Percentiles rank a stretch among this genome's conserved stretches.
phyloP scores from a whole-genome alignment of 495 filamentous ascomycete species.

The Penicillium pulvis region DNA sequence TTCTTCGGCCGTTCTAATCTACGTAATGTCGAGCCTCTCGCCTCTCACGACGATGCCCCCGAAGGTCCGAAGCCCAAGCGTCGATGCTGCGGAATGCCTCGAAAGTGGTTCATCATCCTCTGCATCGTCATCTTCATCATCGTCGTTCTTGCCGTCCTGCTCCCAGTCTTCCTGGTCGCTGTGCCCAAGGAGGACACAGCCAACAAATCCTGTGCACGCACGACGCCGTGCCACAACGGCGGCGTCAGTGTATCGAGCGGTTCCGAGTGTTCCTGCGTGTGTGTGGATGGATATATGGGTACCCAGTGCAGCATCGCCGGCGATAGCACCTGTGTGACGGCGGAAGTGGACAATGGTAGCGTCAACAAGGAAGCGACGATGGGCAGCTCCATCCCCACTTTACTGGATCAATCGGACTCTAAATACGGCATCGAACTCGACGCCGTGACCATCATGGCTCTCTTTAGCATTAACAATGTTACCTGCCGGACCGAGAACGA shows the following conservation, averaged over 20 bases:
- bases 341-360: slow-evolving; percentile 53
- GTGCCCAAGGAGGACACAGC: slow-evolving; percentile 56
- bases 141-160: slow-evolving; percentile 83
- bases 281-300: slow-evolving; percentile 85
- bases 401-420: slow-evolving; percentile 62
- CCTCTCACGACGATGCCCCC: slow-evolving; percentile 24
- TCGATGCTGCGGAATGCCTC: slow-evolving; percentile 78
- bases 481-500: slow-evolving; percentile 82
- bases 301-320: slow-evolving; percentile 62
- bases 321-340: slow-evolving; percentile 71
- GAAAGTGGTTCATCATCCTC: slow-evolving; percentile 75
- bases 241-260: slow-evolving; percentile 70
- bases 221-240: slow-evolving; percentile 71
- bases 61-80: slow-evolving; percentile 27
- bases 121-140: slow-evolving; percentile 69
- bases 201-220: slow-evolving; percentile 52
- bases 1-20: slow-evolving; percentile 42
- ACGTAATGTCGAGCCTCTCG: slow-evolving; percentile 36
- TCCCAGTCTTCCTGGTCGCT: slow-evolving; percentile 82
- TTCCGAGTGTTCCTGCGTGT: slow-evolving; percentile 79
- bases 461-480: slow-evolving; percentile 73
- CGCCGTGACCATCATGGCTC: slow-evolving; percentile 63
- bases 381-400: slow-evolving; percentile 71
- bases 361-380: slow-evolving; percentile 70
- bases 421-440: slow-evolving; percentile 79